phyloP scores from a whole-genome alignment of 2,329 filamentous ascomycete species.

The Botrytis pseudocinerea region DNA sequence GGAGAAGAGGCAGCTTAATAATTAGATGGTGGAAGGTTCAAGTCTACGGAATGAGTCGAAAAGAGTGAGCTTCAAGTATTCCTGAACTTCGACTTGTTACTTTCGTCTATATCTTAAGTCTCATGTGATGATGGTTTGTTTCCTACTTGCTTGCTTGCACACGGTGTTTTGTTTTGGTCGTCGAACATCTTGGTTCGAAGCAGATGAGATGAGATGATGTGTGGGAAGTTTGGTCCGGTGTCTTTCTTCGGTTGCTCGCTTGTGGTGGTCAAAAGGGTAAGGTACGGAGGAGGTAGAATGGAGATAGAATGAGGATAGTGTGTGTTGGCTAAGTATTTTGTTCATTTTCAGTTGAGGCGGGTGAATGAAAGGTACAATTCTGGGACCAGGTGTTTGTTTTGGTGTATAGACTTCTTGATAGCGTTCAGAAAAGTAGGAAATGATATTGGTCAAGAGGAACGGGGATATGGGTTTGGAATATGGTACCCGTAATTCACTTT shows the following conservation, averaged over 20 bases:
- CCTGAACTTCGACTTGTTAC: not conserved
- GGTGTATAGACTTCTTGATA: no score
- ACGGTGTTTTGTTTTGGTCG: no score
- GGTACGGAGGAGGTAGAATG: no score
- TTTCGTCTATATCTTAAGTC: not conserved
- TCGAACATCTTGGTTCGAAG: fast-evolving
- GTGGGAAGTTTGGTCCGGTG: not conserved
- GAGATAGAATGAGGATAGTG: no score
- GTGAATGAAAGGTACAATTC: no score
- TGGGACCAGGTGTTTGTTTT: not conserved
- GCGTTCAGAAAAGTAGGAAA: no score
- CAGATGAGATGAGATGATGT: not conserved
- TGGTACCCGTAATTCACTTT: not conserved
- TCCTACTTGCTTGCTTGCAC: no score
- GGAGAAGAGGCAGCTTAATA: not conserved
- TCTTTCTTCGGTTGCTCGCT: not conserved
- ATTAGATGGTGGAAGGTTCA: not conserved
- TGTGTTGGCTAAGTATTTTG: no score
- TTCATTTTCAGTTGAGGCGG: no score
- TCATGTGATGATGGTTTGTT: not conserved
- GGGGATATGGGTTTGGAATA: not conserved
- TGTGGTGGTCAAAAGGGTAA: not conserved
- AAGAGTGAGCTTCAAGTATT: not conserved
- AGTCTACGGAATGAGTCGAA: not conserved
- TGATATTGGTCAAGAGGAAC: no score